These are phyloP conservation scores for Sclerotinia glacialis DNA, from an alignment of 2,329 filamentous ascomycete species.

Conservation along the genomic window DNA sequence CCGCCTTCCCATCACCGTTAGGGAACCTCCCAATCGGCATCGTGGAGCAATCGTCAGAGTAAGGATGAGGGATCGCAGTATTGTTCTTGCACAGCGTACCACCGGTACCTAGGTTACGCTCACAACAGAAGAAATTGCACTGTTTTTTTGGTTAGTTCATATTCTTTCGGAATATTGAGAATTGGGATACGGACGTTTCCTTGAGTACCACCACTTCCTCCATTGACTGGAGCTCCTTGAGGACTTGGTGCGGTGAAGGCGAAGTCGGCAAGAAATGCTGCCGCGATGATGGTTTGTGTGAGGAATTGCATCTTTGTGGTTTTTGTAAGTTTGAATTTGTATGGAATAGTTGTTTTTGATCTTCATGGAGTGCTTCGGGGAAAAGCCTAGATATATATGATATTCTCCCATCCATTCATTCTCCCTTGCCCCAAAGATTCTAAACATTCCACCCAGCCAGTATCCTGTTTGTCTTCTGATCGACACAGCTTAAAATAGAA, in stretches of 20 bases:
- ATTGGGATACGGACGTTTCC: background rate
- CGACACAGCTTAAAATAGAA: background rate
- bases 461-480: too few species aligned
- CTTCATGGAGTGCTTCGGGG: background rate
- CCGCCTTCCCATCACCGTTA: background rate
- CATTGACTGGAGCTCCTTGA: background rate
- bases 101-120: background rate
- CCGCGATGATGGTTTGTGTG: background rate
- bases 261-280: background rate
- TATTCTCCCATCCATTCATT: background rate
- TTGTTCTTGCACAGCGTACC: conserved; percentile 1
- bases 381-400: background rate
- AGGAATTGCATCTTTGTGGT: background rate
- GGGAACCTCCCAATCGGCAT: background rate
- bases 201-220: background rate
- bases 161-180: too few species aligned
- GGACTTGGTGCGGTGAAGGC: background rate
- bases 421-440: background rate
- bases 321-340: background rate
- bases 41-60: background rate
- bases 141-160: background rate
- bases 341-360: background rate
- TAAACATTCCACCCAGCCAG: background rate
- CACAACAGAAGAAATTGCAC: conserved; percentile 11
- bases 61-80: background rate